phyloP scores from a whole-genome alignment of 2,329 filamentous ascomycete species.

The Hypoxylon sp. region DNA sequence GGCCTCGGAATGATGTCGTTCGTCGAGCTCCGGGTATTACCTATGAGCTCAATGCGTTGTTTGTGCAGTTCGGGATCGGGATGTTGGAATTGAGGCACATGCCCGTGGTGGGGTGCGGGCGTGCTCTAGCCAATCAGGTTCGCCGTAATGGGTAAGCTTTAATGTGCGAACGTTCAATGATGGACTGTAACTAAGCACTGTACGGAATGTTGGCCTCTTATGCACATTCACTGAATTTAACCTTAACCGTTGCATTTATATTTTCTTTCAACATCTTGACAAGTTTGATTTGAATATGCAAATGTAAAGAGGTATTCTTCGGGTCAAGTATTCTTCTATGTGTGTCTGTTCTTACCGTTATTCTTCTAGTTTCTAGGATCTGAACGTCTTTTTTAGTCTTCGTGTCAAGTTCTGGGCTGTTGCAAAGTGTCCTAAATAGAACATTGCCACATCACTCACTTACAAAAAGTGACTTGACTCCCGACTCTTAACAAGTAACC shows the following conservation, averaged over 20 bases:
- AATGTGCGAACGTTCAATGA: neutral
- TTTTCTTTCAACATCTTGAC: neutral
- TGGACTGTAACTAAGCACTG: conserved; percentile 29
- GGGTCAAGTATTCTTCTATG: conserved; percentile 1
- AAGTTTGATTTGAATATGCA: neutral
- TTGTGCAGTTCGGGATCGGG: conserved; percentile 32
- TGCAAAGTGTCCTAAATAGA: conserved; percentile 51
- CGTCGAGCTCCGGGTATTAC: conserved; percentile 24
- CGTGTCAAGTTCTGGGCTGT: conserved; percentile 47
- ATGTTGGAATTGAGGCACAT: conserved; percentile 45
- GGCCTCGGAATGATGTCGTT: conserved; percentile 37
- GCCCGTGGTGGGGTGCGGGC: too few species aligned
- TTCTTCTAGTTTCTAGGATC: conserved; percentile 12
- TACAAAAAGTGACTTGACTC: conserved; percentile 19
- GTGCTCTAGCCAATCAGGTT: conserved; percentile 43
- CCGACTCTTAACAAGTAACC: conserved; percentile 5
- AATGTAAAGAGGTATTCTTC: neutral
- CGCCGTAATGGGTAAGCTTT: conserved; percentile 30
- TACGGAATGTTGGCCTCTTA: conserved; percentile 1
- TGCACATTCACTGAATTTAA: neutral
- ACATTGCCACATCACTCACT: conserved; percentile 46
- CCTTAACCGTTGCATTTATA: conserved; percentile 4
- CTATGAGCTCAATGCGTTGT: conserved; percentile 7
- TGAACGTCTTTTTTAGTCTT: conserved; percentile 34
- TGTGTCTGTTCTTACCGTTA: neutral